phyloP scores from a whole-genome alignment of 345 rosid genomes.

The Clausena lansium region DNA sequence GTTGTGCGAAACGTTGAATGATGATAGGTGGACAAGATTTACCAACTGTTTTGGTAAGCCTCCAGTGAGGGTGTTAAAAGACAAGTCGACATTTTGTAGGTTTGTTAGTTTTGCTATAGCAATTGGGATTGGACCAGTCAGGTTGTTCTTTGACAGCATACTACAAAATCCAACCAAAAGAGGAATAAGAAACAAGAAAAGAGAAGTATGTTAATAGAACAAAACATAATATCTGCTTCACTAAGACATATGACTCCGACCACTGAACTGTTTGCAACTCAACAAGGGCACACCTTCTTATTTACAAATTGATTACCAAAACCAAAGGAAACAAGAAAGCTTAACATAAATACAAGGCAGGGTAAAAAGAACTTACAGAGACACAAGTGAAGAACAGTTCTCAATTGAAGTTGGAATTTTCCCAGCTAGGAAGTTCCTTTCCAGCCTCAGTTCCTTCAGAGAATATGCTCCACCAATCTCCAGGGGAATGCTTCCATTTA shows the following conservation, averaged over 20 bases:
- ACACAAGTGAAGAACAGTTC: slow-evolving; percentile 51
- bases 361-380: slow-evolving; percentile 54
- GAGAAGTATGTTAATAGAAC: slow-evolving; percentile 2
- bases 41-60: slow-evolving; percentile 72
- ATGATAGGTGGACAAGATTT: slow-evolving; percentile 61
- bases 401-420: slow-evolving; percentile 62
- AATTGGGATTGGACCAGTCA: slow-evolving; percentile 61
- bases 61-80: slow-evolving; percentile 62
- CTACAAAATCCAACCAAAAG: slow-evolving; percentile 34
- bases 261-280: not conserved
- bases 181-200: not conserved
- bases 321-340: slow-evolving; percentile 16
- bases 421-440: slow-evolving; percentile 55
- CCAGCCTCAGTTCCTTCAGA: slow-evolving; percentile 66
- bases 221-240: not conserved
- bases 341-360: not conserved
- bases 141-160: slow-evolving; percentile 62
- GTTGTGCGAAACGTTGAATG: slow-evolving; percentile 91
- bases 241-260: not conserved
- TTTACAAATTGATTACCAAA: not conserved
- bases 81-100: slow-evolving; percentile 68
- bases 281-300: not conserved
- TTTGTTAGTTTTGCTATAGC: slow-evolving; percentile 55
- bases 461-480: slow-evolving; percentile 72
- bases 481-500: slow-evolving; percentile 66